Base-by-base conservation (phyloP, 2,329 filamentous ascomycete genomes). In the Colletotrichum sp. region DNA sequence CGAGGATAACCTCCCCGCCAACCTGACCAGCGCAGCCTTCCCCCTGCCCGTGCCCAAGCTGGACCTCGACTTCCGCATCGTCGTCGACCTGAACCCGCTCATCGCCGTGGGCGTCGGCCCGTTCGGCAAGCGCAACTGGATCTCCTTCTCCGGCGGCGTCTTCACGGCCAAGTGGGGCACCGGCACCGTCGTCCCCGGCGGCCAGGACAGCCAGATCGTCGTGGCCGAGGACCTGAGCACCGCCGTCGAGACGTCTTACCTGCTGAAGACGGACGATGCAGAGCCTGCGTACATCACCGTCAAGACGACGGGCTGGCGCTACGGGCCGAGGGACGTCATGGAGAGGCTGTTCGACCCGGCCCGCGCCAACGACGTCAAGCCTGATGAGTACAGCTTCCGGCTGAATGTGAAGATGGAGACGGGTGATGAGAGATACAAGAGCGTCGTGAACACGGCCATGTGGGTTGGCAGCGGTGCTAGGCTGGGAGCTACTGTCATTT, bases 351-450 rank as follows among this genome's bases (percentile, higher is more conserved):
- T 87, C 34, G 84, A 82, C 74, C 84, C 84, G 1, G 80, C 82
- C 22, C 79, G 83, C 57, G 81, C 84, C 60, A 84, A 84, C 78
- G 81, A 84, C 71, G 85, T 87, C 67, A 85, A 86, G 71, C 84
- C 85, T 13, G 83, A 85, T 16, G 84, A 84, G 71, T 89, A 89
- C 77, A 86, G 86, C 74, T 89, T 89, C 77, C 85, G 87, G 76
- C 83, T 89, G 78, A 88, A 88, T 73, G 85, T 87, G 74, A 87
- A 86, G 22, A 86, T 89, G 82, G 88, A 89, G 80, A 89, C 88
- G 27, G 83, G 86, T 5, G 88, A 89, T 80, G 85, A 87, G 79
- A 84, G 88, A 34, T 89, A 89, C 78, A 83, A 83, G 64, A 86
- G 88, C 71, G 85, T 85, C 72, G 84, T 89, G 28, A 89, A 89